Conservation (phyloP, 345 rosid species). For the Bruguiera sexangula region DNA sequence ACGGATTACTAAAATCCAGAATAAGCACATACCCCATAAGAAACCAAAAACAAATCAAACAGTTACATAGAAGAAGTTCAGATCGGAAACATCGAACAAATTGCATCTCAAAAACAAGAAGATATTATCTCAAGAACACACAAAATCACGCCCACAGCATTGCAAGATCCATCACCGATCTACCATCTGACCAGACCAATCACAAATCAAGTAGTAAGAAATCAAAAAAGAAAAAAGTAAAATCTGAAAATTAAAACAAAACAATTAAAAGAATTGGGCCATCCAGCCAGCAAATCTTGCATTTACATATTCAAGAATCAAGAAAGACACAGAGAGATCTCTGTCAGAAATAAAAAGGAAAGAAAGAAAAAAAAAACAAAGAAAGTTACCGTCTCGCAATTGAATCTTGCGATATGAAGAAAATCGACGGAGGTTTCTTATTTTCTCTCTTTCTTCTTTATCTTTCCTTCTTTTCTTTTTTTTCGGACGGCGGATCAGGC, state of each 20-base stretch:
- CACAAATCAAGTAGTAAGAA: neutral
- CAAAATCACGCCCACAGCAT: neutral
- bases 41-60: neutral
- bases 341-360: neutral
- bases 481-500: conserved; percentile 1
- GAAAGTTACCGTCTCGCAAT: conserved; percentile 4
- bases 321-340: neutral
- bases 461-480: neutral
- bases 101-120: conserved; percentile 1
- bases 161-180: neutral
- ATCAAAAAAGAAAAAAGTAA: too few species aligned
- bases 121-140: neutral
- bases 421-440: neutral
- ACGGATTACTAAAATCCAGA: neutral
- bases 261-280: neutral
- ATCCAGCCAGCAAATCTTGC: neutral
- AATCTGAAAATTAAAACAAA: neutral
- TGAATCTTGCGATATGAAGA: neutral
- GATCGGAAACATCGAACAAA: conserved; percentile 20
- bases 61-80: neutral
- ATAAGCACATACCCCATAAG: neutral
- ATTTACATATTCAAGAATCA: neutral
- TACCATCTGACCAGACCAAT: neutral
- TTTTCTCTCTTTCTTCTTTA: neutral
- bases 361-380: neutral